Evolutionary conservation across 768 basidiomycete genomes (phyloP), one percentile per base, ranked within the genome.

Genomic region (Hemileccinum rubropunctum): DNA sequence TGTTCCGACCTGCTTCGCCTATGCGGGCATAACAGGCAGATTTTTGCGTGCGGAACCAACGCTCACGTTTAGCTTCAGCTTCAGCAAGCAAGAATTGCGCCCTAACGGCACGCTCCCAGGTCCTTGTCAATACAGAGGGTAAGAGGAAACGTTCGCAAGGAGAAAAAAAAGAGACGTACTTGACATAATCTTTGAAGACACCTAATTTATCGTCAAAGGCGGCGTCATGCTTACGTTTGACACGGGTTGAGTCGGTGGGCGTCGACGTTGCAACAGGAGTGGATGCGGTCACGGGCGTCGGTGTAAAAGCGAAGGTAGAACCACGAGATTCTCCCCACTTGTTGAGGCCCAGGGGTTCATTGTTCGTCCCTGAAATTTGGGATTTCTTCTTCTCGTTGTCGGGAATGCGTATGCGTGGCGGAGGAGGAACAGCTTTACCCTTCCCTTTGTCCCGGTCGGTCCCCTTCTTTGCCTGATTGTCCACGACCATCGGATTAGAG

Each of bases 1-100:
- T 63, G n/a, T 58, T 55, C 20, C 64, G 57, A 30, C 66, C 66
- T 18, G 59, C 64, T 35, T 64, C 61, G 36, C 66, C 66, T 43
- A 68, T 56, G 42, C 68, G 66, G 37, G 51, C 41, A 51, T 62
- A 68, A 34, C 54, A 52, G 7, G 47, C 14, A 49, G 66, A 68
- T 34, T 68, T 70, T 35, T 68, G 66, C 8, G 64, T 59, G 20
- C 60, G 60, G 40, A 50, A 56, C 68, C 68, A 68, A 33, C 62
- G 62, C 10, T 57, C 52, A 27, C 56, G 66, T 34, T 68, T 59
- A 5, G 51, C 42, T 32, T 68, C 68, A 8, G 68, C 68, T 32
- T 68, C 68, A 0, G 32, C 48, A 13, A 68, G 55, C 47, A 47
- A 42, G 48, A 56, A 51, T 28, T 50, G 60, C 41, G 68, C 50